Conservation (phyloP, 345 rosid species). For the Camelina hispida region DNA sequence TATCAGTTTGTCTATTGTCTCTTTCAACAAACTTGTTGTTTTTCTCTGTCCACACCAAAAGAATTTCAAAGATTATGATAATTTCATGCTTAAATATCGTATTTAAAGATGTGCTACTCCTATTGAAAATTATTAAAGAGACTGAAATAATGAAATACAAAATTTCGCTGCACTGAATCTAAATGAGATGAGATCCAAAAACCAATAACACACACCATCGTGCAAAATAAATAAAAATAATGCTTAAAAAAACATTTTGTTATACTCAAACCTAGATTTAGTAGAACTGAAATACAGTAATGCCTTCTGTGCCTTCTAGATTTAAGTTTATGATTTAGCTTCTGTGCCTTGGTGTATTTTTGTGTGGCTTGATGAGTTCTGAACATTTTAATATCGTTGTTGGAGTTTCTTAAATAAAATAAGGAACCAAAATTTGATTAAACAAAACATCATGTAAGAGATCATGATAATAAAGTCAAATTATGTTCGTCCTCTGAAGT, state of each 20-base stretch:
- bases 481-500: neutral
- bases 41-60: slow-evolving; percentile 50
- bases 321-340: slow-evolving; percentile 13
- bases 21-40: slow-evolving; percentile 47
- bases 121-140: neutral
- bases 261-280: neutral
- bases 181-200: slow-evolving; percentile 11
- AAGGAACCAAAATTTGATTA: neutral
- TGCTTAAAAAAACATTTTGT: neutral
- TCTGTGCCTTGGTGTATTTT: slow-evolving; percentile 14
- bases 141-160: too few relatives aligned
- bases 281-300: neutral
- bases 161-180: neutral
- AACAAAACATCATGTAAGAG: neutral
- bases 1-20: slow-evolving; percentile 50
- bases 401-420: neutral
- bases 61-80: neutral
- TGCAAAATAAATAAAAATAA: neutral
- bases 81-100: neutral
- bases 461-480: slow-evolving; percentile 16
- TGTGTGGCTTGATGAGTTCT: slow-evolving; percentile 35
- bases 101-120: slow-evolving; percentile 1
- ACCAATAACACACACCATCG: neutral
- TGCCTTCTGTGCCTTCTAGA: neutral
- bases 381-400: slow-evolving; percentile 10